Evolutionary conservation across 2,329 filamentous ascomycete genomes (phyloP), one percentile per base, ranked within the genome.

Genomic region (Eurotiales sp.): DNA sequence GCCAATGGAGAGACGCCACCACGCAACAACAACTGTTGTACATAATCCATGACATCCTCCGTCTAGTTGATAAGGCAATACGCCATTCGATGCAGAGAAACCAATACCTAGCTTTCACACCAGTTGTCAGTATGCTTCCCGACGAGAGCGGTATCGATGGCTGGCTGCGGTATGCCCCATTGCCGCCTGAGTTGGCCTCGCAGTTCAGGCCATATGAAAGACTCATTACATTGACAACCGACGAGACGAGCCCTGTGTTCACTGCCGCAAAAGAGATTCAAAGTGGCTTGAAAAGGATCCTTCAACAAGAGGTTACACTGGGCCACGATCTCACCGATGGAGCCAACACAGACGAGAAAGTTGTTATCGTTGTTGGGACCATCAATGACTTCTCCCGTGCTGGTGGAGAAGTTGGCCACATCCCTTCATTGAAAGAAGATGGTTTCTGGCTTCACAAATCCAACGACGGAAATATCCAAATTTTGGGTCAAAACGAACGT

Each of bases 401-500:
- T 6, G 64, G 63, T 39, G 59, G 63, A 10, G 43, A 46, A 15
- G 21, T 47, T 25, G 37, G 50, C 5, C 47, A 55, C 2, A 29
- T 64, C 4, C 66, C 65, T 1, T 52, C 59, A 11, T 57, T 72
- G 5, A 61, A 62, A 23, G 61, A 64, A 37, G 69, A 71, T 44
- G 84, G 84, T 3, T 88, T 82, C 65, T 84, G 77, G 71, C 72
- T 88, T 25, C 76, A 68, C 56, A 78, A 72, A 4, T 69, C 69
- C 4, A 71, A 69, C 8, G 59, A 67, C 1, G 67, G 66, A 0
- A 43, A n/a, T 7, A 76, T 85, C 19, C 69, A 77, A 30, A 86
- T 87, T 45, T 61, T 87, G 1, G 84, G 84, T 0, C 74, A 81
- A 54, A 87, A 86, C 58, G 82, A 86, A 60, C 78, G 84, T 0